These are phyloP conservation scores for Pythium myriotylum DNA, from an alignment of 352 stramenopile species.

Conservation along the genomic window DNA sequence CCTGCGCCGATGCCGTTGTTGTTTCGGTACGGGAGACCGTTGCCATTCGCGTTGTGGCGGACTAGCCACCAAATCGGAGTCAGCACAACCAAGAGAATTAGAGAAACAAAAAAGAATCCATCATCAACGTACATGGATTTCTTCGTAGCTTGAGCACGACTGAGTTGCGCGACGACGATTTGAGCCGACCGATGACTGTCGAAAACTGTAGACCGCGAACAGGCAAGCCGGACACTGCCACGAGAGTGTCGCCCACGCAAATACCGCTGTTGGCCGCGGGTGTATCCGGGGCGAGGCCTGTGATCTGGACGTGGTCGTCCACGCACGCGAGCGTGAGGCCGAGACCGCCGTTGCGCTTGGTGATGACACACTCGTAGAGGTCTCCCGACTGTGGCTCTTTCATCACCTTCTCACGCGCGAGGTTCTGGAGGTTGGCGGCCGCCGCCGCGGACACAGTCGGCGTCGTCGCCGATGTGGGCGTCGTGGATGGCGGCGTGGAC, in stretches of 20 bases:
- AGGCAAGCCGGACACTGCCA: conserved; percentile 69
- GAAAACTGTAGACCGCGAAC: conserved; percentile 82
- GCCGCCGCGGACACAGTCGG: conserved; percentile 22
- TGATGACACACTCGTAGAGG: conserved; percentile 87
- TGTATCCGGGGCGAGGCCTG: conserved; percentile 67
- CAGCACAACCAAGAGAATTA: not conserved
- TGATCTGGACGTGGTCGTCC: conserved; percentile 87
- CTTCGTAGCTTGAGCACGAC: conserved; percentile 78
- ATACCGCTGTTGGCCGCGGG: conserved; percentile 73
- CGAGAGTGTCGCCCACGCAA: conserved; percentile 76
- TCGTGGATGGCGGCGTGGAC: conserved; percentile 3
- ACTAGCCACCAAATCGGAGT: conserved; percentile 31
- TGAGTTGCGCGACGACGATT: conserved; percentile 78
- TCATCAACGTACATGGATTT: conserved; percentile 85
- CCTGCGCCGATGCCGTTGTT: conserved; percentile 15
- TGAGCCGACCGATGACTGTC: conserved; percentile 78
- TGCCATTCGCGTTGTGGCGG: conserved; percentile 62
- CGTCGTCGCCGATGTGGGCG: conserved; percentile 17
- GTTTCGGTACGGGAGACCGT: conserved; percentile 41
- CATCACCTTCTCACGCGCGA: conserved; percentile 77
- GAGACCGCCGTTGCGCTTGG: conserved; percentile 74
- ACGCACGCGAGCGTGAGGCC: conserved; percentile 78
- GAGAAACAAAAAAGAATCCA: too few relatives aligned
- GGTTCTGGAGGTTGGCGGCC: conserved; percentile 19
- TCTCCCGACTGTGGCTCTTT: conserved; percentile 80